Base-by-base conservation (phyloP, 2,329 filamentous ascomycete genomes). In the Talaromyces marneffei region DNA sequence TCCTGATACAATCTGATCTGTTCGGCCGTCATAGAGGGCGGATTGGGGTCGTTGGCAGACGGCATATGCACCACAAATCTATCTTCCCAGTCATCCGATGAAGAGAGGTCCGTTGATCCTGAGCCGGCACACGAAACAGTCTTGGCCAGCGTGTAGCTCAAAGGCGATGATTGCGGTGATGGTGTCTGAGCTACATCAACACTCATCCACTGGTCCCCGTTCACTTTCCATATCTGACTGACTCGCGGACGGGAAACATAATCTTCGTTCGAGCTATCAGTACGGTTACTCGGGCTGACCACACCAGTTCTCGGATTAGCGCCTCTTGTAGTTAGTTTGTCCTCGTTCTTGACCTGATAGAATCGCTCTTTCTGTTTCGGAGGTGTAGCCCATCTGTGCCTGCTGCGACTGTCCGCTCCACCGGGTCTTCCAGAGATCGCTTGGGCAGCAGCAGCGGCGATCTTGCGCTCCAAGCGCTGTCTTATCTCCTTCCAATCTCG, bases 31-130 rank as follows among this genome's bases (percentile, higher is more conserved):
- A 78, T 74, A 1, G 67, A 71, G 4, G 74, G 71, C 3, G 76
- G 75, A 46, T 75, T 76, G 0, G 77, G 75, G 2, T 78, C 75
- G 39, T 70, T 75, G 2, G 76, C 75, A 20, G 74, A 74, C 4
- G 75, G 76, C 75, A 77, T 78, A 54, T 78, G 70, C 35, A 78
- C 74, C 48, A 77, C 75, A 62, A 77, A 78, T 66, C 68, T 70
- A 61, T 78, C 76, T 57, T 75, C 73, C 71, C 74, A 72, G 39
- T 74, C 71, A 14, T 69, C 72, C 25, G 70, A 65, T 0, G 52
- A 56, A 29, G 71, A 73, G 29, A 67, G 69, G 20, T 70, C 66
- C 23, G 70, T 50, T 55, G 56, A 69, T 1, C 67, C 68, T 5
- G 71, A 72, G 10, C 74, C 61, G 16, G 70, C 71, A 6, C 71